phyloP scores from a whole-genome alignment of 345 rosid species.

The Dovyalis caffra region DNA sequence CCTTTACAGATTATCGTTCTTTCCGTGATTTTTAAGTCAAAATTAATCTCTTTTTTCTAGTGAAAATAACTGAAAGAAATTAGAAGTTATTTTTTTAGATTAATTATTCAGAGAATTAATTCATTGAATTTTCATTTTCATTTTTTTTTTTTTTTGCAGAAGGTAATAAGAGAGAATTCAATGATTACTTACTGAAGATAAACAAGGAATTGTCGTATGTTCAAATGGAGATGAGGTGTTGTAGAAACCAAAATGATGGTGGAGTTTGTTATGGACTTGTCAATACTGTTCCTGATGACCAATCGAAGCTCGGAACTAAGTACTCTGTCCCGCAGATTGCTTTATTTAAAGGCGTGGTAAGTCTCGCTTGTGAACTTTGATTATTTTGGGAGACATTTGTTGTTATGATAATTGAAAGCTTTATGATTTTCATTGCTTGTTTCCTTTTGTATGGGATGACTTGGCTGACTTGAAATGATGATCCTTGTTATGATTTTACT shows the following conservation, averaged over 20 bases:
- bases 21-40: not conserved
- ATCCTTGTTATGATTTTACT: not conserved
- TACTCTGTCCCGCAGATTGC: constrained; percentile 86
- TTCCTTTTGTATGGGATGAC: not conserved
- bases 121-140: not conserved
- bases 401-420: no score
- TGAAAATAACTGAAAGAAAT: not conserved
- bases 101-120: no score
- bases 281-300: constrained; percentile 77
- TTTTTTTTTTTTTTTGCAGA: constrained; percentile 35
- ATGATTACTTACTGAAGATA: constrained; percentile 69
- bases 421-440: not conserved
- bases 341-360: constrained; percentile 74
- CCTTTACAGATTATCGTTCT: not conserved
- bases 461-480: not conserved
- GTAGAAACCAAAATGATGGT: constrained; percentile 78
- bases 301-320: constrained; percentile 83
- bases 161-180: constrained; percentile 43
- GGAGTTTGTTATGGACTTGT: constrained; percentile 75
- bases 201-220: constrained; percentile 78
- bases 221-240: constrained; percentile 76
- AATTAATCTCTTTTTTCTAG: not conserved
- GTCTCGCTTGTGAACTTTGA: constrained; percentile 19
- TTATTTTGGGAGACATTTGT: not conserved
- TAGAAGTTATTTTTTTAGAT: no score